Base-by-base conservation (phyloP, 495 filamentous ascomycete species). In the Hyaloscypha variabilis region DNA sequence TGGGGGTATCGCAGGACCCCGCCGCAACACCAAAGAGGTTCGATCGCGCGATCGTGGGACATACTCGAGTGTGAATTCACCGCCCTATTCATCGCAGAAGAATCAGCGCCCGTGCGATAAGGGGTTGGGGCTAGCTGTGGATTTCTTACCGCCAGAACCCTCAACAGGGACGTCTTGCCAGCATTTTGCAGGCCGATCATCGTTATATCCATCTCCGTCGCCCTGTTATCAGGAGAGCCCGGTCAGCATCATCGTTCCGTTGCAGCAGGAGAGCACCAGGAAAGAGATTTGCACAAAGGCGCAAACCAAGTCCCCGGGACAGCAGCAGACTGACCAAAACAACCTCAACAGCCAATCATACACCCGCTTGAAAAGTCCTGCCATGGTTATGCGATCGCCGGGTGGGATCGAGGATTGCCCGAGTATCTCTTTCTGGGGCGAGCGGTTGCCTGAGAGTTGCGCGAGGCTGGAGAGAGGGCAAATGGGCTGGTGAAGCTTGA, bases 121-220 rank as follows among this genome's bases (percentile, higher is more conserved):
- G 30, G 24, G n/a, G 17, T 34, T 49, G 42, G 13, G 26, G 31
- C 29, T 23, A 26, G 30, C 23, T 11, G n/a, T n/a, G 17, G 39
- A 14, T 65, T 55, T 82, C 90, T 82, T 87, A 99, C 95, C 80
- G 95, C 93, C 65, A 99, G 81, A 64, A 99, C 95, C 60, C 94
- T 86, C 75, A 98, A 83, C 74, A 99, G 78, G 36, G 94, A 97
- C 55, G 95, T 98, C 79, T 99, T 99, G 66, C 95, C 95, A 59
- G 95, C 95, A 80, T 99, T 99, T 76, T 99, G 95, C 76, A 99
- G 81, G 26, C 95, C 95, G 81, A 99, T 96, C 92, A 99, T 97
- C 67, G 95, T 99, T 76, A 99, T 92, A 77, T 99, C 94, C 92
- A 99, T 97, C 83, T 99, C 95, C 46, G 92, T 97, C 65, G 94